Conservation (phyloP, 768 basidiomycete genomes). For the Lenzites betulinus region DNA sequence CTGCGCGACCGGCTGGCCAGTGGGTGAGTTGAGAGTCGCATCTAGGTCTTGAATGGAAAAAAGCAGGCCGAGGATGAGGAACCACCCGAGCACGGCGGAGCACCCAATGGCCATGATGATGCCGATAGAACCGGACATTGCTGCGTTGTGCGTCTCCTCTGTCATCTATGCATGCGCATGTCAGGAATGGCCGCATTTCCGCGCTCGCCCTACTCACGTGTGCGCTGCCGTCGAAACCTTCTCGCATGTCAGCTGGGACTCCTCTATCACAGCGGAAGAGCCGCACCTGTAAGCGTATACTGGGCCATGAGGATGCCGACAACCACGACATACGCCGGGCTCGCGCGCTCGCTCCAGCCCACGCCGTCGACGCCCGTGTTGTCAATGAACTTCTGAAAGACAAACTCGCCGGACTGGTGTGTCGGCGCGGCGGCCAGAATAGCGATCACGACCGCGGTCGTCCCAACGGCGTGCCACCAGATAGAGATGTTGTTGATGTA, state of each 20-base stretch:
- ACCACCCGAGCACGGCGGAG: constrained; percentile 74
- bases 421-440: constrained; percentile 71
- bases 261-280: neutral
- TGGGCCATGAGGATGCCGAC: constrained; percentile 77
- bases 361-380: constrained; percentile 53
- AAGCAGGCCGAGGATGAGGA: constrained; percentile 68
- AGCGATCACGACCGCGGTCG: constrained; percentile 64
- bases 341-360: constrained; percentile 71
- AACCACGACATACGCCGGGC: constrained; percentile 67
- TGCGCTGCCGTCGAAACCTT: constrained; percentile 75
- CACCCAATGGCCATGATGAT: constrained; percentile 74
- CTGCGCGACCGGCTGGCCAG: constrained; percentile 74
- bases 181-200: neutral
- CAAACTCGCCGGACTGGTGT: constrained; percentile 67
- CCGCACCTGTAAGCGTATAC: constrained; percentile 69
- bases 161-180: constrained; percentile 52
- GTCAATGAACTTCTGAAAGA: constrained; percentile 73
- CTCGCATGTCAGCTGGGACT: neutral
- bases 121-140: constrained; percentile 65
- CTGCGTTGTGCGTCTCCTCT: constrained; percentile 69
- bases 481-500: constrained; percentile 74
- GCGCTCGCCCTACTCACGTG: constrained; percentile 46
- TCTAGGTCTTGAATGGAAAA: constrained; percentile 78
- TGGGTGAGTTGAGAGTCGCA: constrained; percentile 49
- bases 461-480: constrained; percentile 75